Conservation (phyloP, 1,139 yeast species). For the Barnettozyma hawaiiensis region DNA sequence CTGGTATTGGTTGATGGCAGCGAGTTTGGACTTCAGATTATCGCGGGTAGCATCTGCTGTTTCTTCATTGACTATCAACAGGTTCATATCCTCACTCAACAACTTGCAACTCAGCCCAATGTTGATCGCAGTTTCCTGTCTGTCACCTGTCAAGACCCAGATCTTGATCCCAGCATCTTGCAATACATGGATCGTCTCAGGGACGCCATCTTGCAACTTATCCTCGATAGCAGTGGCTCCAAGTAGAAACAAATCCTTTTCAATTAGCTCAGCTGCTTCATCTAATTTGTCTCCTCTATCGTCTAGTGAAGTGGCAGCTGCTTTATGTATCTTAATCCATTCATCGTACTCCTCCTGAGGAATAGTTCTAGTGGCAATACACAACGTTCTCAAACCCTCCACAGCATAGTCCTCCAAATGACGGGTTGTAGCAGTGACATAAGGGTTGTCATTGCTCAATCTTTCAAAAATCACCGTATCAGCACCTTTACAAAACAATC, state of each 20-base stretch:
- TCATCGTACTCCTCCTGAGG: constrained; percentile 69
- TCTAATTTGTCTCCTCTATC: constrained; percentile 74
- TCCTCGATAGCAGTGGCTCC: constrained; percentile 99
- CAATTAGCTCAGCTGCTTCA: constrained; percentile 80
- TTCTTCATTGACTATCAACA: constrained; percentile 84
- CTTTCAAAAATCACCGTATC: constrained; percentile 93
- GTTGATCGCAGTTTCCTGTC: constrained; percentile 98
- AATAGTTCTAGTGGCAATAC: constrained; percentile 82
- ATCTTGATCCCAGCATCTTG: constrained; percentile 96
- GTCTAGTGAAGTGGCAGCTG: constrained; percentile 77
- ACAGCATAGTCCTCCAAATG: constrained; percentile 96
- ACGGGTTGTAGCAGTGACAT: constrained; percentile 72
- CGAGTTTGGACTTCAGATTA: constrained; percentile 69
- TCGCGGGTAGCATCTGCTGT: constrained; percentile 65
- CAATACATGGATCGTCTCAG: constrained; percentile 90
- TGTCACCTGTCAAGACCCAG: constrained; percentile 97
- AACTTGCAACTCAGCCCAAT: constrained; percentile 97
- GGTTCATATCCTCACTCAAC: constrained; percentile 92
- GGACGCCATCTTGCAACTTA: constrained; percentile 95
- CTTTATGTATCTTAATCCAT: constrained; percentile 59
- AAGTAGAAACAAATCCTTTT: constrained; percentile 65
- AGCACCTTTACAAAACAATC: constrained; percentile 94
- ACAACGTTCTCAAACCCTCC: constrained; percentile 90
- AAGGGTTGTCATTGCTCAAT: constrained; percentile 69
- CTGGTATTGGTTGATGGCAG: constrained; percentile 67